Percentiles rank a stretch among this genome's conserved stretches.
Conservation (phyloP, 148 eudicot species). For the Bassia scoparia region DNA sequence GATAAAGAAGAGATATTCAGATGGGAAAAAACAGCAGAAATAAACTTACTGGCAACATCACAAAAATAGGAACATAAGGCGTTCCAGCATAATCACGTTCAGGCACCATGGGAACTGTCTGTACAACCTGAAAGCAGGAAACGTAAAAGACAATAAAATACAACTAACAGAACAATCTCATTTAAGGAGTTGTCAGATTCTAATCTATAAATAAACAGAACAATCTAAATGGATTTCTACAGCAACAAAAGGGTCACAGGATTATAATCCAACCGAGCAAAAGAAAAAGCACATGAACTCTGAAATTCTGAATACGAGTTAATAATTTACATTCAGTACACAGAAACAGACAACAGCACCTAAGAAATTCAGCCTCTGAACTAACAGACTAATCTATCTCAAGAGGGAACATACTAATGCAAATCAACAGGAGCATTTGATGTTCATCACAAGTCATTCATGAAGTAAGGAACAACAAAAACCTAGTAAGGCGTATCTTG, state of each 20-base stretch:
- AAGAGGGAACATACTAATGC: too few relatives aligned
- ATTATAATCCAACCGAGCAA: not conserved
- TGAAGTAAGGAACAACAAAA: not conserved
- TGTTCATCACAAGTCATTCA: not conserved
- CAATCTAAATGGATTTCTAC: not conserved
- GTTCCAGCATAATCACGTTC: constrained; percentile 78
- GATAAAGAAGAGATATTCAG: not conserved
- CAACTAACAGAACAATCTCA: not conserved
- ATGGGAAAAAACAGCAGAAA: not conserved
- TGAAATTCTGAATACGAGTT: not conserved
- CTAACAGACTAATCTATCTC: too few relatives aligned
- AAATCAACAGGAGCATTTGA: not conserved
- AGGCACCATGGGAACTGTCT: constrained; percentile 31
- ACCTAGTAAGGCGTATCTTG: not conserved
- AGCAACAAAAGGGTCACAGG: not conserved
- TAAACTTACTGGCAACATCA: constrained; percentile 73
- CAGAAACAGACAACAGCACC: not conserved
- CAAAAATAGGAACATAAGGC: constrained; percentile 68
- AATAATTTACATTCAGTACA: not conserved
- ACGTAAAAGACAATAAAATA: not conserved
- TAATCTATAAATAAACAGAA: not conserved
- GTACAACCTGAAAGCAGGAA: constrained; percentile 29
- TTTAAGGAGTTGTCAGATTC: not conserved
- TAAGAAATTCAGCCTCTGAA: too few relatives aligned
- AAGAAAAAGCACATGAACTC: not conserved